A percentile compares a stretch with the other conserved stretches of the same genome.
These are phyloP conservation scores for Pachyrhizus erosus DNA, from an alignment of 306 rosid species.

Conservation along the genomic window DNA sequence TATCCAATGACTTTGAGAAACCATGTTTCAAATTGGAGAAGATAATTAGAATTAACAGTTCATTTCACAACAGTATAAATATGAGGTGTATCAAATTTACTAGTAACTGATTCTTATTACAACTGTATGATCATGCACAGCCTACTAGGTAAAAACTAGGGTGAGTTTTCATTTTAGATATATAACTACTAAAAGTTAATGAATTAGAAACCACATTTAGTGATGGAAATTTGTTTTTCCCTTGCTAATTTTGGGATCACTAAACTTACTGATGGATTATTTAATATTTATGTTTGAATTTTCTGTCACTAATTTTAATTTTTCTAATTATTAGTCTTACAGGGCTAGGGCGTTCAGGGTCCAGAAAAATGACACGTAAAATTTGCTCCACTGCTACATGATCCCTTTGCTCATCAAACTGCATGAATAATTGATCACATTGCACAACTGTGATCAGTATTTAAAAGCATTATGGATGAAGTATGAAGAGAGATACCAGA, in stretches of 20 bases:
- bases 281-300: background rate
- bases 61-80: background rate
- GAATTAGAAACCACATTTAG: background rate
- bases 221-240: background rate
- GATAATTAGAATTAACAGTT: background rate
- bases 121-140: background rate
- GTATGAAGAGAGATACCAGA: slow-evolving; percentile 23
- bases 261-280: background rate
- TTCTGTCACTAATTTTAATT: too few relatives aligned
- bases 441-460: slow-evolving; percentile 27
- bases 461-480: slow-evolving; percentile 24
- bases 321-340: slow-evolving; percentile 49
- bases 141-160: background rate
- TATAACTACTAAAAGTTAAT: background rate
- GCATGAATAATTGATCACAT: slow-evolving; percentile 20
- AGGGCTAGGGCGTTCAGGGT: slow-evolving; percentile 72
- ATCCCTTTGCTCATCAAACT: slow-evolving; percentile 94
- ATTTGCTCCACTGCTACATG: slow-evolving; percentile 85
- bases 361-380: slow-evolving; percentile 80
- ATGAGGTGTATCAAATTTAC: background rate
- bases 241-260: background rate
- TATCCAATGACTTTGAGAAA: slow-evolving; percentile 67
- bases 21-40: background rate
- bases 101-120: background rate
- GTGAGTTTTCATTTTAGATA: background rate